A percentile compares a stretch with the other conserved stretches of the same genome.
Conservation (phyloP, 352 stramenopile species). For the Globisporangium paroecandrum region DNA sequence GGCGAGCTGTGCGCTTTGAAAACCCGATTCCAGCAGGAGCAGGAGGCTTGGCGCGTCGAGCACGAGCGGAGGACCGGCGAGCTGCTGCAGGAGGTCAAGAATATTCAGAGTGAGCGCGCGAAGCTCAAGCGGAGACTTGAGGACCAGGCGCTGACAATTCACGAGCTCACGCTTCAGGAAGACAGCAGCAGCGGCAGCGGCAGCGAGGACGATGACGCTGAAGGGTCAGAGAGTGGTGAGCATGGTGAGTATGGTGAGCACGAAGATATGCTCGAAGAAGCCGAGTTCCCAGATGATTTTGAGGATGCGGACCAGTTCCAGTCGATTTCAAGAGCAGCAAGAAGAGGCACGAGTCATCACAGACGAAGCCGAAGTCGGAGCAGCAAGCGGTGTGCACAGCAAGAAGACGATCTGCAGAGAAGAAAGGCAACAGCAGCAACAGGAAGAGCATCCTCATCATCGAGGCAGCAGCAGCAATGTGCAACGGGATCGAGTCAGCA, state of each 20-base stretch:
- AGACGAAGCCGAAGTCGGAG: slow-evolving; percentile 4
- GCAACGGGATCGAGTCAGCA: neutral
- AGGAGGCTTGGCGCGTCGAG: slow-evolving; percentile 25
- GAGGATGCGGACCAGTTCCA: slow-evolving; percentile 1
- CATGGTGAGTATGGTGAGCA: slow-evolving; percentile 32
- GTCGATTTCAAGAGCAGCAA: neutral
- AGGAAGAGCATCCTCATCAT: neutral
- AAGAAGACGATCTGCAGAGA: slow-evolving; percentile 1
- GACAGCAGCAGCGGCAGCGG: slow-evolving; percentile 21
- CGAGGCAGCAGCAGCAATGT: neutral
- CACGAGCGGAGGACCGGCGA: slow-evolving; percentile 33
- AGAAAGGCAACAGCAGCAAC: neutral
- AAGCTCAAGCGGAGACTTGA: slow-evolving; percentile 46
- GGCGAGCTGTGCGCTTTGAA: slow-evolving; percentile 26
- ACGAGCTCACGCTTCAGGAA: slow-evolving; percentile 76
- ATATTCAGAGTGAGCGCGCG: slow-evolving; percentile 35
- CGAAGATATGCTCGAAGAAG: slow-evolving; percentile 18
- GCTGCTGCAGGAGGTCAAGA: slow-evolving; percentile 38
- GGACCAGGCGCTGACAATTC: slow-evolving; percentile 70
- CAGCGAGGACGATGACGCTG: neutral
- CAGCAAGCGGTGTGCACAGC: neutral
- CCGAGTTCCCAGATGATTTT: slow-evolving; percentile 2
- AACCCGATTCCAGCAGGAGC: slow-evolving; percentile 22
- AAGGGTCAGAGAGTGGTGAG: slow-evolving; percentile 17
- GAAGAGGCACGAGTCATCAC: neutral